phyloP scores from a whole-genome alignment of 202 grass and related monocot species.

The Musa balbisiana region DNA sequence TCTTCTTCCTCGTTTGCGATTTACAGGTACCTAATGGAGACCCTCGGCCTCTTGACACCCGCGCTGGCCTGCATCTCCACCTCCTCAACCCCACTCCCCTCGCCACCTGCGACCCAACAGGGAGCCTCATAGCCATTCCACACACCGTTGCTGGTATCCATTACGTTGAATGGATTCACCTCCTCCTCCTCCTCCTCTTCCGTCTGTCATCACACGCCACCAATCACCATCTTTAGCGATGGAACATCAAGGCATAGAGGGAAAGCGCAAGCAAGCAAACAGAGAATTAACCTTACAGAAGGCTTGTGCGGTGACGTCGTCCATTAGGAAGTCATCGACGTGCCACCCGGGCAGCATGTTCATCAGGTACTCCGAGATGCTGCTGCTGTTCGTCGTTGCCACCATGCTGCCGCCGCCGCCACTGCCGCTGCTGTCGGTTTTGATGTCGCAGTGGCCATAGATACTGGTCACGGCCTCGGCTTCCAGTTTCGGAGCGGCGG shows the following conservation, averaged over 20 bases:
- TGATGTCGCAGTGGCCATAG: too few relatives aligned
- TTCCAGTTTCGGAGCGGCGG: not conserved
- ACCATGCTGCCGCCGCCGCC: not conserved
- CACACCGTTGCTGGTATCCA: too few relatives aligned
- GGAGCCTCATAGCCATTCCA: not conserved
- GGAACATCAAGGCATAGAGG: too few relatives aligned
- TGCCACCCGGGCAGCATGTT: conserved; percentile 15
- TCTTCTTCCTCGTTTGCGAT: not conserved
- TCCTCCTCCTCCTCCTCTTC: too few relatives aligned
- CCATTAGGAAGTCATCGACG: too few relatives aligned
- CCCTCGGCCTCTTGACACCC: not conserved
- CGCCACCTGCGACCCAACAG: not conserved
- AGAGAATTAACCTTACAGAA: too few relatives aligned
- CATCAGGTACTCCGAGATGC: conserved; percentile 22
- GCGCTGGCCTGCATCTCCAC: not conserved
- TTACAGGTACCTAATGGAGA: not conserved
- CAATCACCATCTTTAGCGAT: too few relatives aligned
- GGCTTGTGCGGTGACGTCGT: too few relatives aligned
- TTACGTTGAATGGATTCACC: too few relatives aligned
- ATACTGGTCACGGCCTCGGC: not conserved
- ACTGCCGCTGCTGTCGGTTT: not conserved
- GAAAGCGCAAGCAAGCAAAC: too few relatives aligned
- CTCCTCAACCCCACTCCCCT: not conserved
- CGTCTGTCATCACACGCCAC: too few relatives aligned
- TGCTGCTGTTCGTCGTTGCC: not conserved